Base-by-base conservation (phyloP, 257 asterid species). In the Solanum sejunctum region DNA sequence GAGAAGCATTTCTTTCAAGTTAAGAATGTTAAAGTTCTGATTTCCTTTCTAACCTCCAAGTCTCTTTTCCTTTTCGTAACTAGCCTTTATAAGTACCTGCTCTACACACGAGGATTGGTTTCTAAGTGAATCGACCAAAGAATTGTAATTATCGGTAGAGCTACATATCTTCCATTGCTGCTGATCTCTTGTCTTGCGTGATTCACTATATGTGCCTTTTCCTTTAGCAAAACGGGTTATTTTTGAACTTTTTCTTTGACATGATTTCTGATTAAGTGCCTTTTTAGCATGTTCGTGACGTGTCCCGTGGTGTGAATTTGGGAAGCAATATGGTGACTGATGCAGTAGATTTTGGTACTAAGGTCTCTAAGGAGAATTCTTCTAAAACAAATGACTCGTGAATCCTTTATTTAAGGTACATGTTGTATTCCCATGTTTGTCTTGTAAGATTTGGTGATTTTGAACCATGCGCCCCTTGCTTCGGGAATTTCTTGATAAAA, bases 351-450 rank as follows among this genome's bases (percentile, higher is more conserved):
- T 77, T 84, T 82, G 82, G 85, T 84, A 86, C 84, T 80, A 89
- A 88, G 60, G 52, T 84, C 84, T 88, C 87, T 55, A 88, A 84
- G 67, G 92, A 83, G 86, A 85, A 72, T 83, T 88, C 84, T 81
- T 86, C 90, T 20, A 88, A 88, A 18, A 88, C 86, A 71, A 82
- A 84, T 90, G 92, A 90, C 83, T 87, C 88, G 87, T 52, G 87
- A 85, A 64, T 82, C 81, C 77, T 82, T 84, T 83, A 86, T 77
- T 79, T 88, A 88, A 93, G 95, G 97, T 95, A 88, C 85, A 61
- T 36, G 39, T 41, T 77, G 61, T 52, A 55, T 20, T 52, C 45
- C 23, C 21, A 8, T 52, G 36, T 61, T 17, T 18, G 57, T 75
- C 60, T 75, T 75, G 61, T 23, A 23, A 75, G 61, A 21, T 49